Conservation (phyloP, 805 yeast species). For the Isabelozyma pseudorhagii region DNA sequence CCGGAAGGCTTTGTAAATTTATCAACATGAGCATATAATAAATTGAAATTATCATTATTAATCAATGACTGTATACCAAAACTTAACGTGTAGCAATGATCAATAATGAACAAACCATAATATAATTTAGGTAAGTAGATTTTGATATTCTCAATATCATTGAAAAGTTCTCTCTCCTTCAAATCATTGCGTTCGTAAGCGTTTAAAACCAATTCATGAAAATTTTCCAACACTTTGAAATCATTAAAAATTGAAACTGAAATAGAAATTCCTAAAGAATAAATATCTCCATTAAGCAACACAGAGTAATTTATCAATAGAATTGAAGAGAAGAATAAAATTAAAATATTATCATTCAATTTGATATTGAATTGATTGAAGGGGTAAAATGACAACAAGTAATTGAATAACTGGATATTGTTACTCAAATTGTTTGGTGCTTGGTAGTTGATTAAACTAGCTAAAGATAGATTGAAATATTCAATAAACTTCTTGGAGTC, state of each 20-base stretch:
- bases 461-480: constrained; percentile 39
- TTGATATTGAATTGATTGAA: constrained; percentile 16
- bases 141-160: constrained; percentile 20
- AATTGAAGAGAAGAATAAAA: constrained; percentile 27
- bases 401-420: constrained; percentile 31
- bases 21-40: constrained; percentile 9
- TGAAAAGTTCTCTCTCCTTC: background rate
- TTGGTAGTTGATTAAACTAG: constrained; percentile 33
- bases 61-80: constrained; percentile 27
- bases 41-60: constrained; percentile 3
- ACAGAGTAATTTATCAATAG: constrained; percentile 51
- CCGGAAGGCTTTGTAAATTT: constrained; percentile 12
- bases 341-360: constrained; percentile 21
- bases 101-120: constrained; percentile 42
- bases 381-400: constrained; percentile 35
- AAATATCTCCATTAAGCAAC: constrained; percentile 56
- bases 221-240: constrained; percentile 47
- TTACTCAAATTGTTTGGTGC: constrained; percentile 22
- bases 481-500: constrained; percentile 33
- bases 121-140: constrained; percentile 43
- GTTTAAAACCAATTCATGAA: constrained; percentile 33
- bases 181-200: background rate
- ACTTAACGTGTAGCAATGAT: constrained; percentile 26
- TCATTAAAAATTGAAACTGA: constrained; percentile 57
- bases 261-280: constrained; percentile 53